phyloP scores from a whole-genome alignment of 2,329 filamentous ascomycete genomes.

The Colletotrichum spaethianum region DNA sequence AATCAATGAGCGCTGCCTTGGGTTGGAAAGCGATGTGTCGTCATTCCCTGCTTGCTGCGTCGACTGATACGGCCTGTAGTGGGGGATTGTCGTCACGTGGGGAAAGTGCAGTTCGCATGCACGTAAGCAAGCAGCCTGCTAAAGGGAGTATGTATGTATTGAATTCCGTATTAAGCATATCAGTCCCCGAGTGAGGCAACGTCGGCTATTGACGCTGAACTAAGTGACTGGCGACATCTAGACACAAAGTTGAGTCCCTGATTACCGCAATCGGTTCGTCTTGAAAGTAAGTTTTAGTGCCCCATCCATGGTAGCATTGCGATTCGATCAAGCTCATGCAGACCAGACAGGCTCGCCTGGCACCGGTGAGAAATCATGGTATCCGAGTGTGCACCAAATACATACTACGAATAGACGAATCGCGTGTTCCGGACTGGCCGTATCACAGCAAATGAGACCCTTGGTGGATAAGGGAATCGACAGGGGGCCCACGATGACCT shows the following conservation, averaged over 20 bases:
- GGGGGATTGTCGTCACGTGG: slow-evolving; percentile 40
- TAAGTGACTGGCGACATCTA: neutral
- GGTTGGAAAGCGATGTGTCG: slow-evolving; percentile 37
- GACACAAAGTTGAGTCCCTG: neutral
- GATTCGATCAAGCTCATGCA: neutral
- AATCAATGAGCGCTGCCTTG: slow-evolving; percentile 35
- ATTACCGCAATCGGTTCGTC: slow-evolving; percentile 8
- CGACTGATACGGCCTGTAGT: slow-evolving; percentile 33
- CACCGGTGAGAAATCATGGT: neutral
- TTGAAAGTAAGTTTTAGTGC: slow-evolving; percentile 20
- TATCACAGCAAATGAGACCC: slow-evolving; percentile 22
- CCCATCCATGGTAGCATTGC: neutral
- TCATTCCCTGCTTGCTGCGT: slow-evolving; percentile 31
- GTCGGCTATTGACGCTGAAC: slow-evolving; percentile 10
- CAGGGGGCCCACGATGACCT: slow-evolving; percentile 30
- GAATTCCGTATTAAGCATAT: neutral
- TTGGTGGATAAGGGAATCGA: neutral
- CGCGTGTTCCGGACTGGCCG: slow-evolving; percentile 15
- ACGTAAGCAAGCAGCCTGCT: neutral
- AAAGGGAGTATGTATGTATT: neutral
- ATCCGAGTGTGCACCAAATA: neutral
- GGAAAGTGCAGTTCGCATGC: slow-evolving; percentile 1
- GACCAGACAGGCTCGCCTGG: neutral
- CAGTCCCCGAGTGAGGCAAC: neutral
- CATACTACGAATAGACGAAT: neutral